Base-by-base conservation (phyloP, 139 green algal genomes). In the Micromonas pusilla region DNA sequence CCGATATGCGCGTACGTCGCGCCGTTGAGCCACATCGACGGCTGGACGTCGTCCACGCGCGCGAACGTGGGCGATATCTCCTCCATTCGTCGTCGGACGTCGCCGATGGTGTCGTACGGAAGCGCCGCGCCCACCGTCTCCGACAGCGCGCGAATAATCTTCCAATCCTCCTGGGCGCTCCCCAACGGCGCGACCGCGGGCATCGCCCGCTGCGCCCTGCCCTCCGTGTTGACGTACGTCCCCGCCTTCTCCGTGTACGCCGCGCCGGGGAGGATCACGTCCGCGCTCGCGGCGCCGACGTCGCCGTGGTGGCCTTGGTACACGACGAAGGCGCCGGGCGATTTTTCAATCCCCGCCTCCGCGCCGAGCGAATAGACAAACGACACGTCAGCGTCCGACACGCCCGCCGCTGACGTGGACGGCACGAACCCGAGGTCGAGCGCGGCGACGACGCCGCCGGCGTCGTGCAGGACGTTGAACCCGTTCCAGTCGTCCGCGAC, bases 341-440 rank as follows among this genome's bases (percentile, higher is more conserved):
- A 92, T 9, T 90, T 84, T 16, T 80, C 70, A 60, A 82, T 94
- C 81, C 98, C 91, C 16, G 25, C 33, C 74, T 99, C 95, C 1
- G 93, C 88, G 36, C 90, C 91, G 72, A 99, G 87, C 73, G 97
- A 88, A 85, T 91, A 97, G 33, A 98, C 93, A 54, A 97, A 66
- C 89, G 97, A 66, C 5, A 78, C 73, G 36, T 28, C 83, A 32
- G 77, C 52, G 30, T 72, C 36, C 72, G 33, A 19, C 20, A 4
- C 26, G 25, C 20, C 16, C 23, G 52, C 37, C 6, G 86, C 86
- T 31, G 75, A 38, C 0, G 82, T 81, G 0, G 83, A 89, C 36
- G 94, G 92, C 67, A 93, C 78, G 79, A 98, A 97, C 79, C 96
- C 96, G 21, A 99, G 81, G 86, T 99, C 95, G 62, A 99, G 82